phyloP scores from a whole-genome alignment of 352 stramenopile genomes.

The Phytophthora syringae region DNA sequence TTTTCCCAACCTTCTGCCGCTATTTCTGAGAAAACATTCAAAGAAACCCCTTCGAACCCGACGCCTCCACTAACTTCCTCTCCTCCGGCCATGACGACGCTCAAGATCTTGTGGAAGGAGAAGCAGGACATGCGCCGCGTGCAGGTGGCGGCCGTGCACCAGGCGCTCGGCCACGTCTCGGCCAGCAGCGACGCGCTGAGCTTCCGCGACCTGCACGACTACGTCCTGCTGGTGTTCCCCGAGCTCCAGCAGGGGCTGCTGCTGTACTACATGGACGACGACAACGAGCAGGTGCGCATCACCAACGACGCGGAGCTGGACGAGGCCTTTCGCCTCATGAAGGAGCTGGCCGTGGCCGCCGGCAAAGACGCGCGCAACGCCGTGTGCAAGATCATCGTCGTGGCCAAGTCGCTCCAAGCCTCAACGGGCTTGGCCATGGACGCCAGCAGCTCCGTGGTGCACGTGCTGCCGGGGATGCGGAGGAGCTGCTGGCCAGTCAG shows the following conservation, averaged over 20 bases:
- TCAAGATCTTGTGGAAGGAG: constrained; percentile 86
- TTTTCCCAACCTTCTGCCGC: too few relatives aligned
- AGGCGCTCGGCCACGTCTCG: constrained; percentile 56
- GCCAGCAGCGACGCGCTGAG: constrained; percentile 40
- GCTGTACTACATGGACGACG: constrained; percentile 87
- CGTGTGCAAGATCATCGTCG: constrained; percentile 78
- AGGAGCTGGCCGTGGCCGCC: constrained; percentile 56
- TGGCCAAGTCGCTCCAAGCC: constrained; percentile 38
- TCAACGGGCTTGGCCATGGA: constrained; percentile 24
- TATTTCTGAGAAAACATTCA: constrained; percentile 22
- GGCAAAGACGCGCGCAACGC: constrained; percentile 47
- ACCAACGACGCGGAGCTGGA: constrained; percentile 83
- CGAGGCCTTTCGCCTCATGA: constrained; percentile 82
- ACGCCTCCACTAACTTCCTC: too few relatives aligned
- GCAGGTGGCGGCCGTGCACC: constrained; percentile 70
- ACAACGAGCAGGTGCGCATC: constrained; percentile 83
- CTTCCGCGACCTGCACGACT: constrained; percentile 72
- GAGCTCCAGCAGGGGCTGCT: constrained; percentile 59
- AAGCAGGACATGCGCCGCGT: constrained; percentile 88
- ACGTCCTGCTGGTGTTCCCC: constrained; percentile 73
- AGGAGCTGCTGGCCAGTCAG: constrained; percentile 57
- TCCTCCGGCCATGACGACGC: constrained; percentile 67
- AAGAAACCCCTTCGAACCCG: neutral
- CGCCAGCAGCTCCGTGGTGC: constrained; percentile 30
- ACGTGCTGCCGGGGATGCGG: constrained; percentile 37